Base-by-base conservation (phyloP, 2,329 filamentous ascomycete genomes). In the Cryphonectria radicalis region DNA sequence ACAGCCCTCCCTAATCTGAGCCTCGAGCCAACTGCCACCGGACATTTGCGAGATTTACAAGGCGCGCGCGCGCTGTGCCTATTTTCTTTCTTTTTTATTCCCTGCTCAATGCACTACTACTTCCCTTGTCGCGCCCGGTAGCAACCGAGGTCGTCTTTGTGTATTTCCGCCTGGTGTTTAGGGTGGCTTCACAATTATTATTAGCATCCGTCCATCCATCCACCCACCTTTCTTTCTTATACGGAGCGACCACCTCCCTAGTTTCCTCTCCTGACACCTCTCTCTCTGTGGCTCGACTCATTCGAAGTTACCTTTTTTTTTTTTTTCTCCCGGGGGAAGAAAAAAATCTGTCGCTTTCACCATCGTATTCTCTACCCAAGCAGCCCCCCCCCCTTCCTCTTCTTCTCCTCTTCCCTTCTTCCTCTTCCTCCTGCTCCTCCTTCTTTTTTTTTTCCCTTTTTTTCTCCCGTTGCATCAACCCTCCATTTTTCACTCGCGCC, bases 151-250 rank as follows among this genome's bases (percentile, higher is more conserved):
- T 63, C 22, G 25, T 68, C 42, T 63, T 40, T 22, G 46, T 50
- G 22, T 50, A 50, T 50, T 50, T 22, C 67, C 28, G 67, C 67
- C 42, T 50, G 28, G 37, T 10, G 28, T 63, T 63, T 62, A 43
- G 46, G 59, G 67, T 53, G 10, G 59, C 67, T 62, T 67, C 35
- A 60, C 55, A 50, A 62, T 67, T 60, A 67, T 67, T 67, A 67
- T 67, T 62, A 60, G 66, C 35, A 53, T 14, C 66, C 65, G n/a
- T 66, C 50, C 37, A 40, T 55, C 64, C 63, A 66, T 64, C 63
- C 63, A 65, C 63, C 63, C 63, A 65, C 63, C 63, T 46, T 46
- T 66, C 50, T 42, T 35, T 64, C 25, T 28, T 17, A 50, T 53
- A 60, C 37, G 35, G 28, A 62, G n/a, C 42, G 28, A 62, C 28